A percentile compares a stretch with the other conserved stretches of the same genome.
These are phyloP conservation scores for Colletotrichum somersetense DNA, from an alignment of 2,329 filamentous ascomycete species.

Conservation along the genomic window DNA sequence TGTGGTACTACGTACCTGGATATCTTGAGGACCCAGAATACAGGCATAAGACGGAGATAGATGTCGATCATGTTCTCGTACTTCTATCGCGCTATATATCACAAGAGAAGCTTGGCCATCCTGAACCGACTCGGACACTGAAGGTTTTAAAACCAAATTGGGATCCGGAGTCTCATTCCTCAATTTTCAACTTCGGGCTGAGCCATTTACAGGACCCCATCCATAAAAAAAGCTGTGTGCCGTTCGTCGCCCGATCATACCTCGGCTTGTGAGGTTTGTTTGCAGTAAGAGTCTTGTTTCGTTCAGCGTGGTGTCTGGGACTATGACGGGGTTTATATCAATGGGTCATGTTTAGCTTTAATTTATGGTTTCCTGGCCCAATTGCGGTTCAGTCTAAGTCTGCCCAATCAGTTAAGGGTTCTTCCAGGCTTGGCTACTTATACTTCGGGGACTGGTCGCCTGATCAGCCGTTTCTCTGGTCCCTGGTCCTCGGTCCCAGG, in stretches of 20 bases:
- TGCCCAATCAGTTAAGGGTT: neutral
- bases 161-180: neutral
- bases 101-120: neutral
- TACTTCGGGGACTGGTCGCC: neutral
- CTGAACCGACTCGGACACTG: slow-evolving; percentile 4
- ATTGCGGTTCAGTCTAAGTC: neutral
- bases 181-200: slow-evolving; percentile 4
- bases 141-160: neutral
- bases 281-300: slow-evolving; percentile 2
- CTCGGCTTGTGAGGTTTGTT: slow-evolving; percentile 5
- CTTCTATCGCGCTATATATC: neutral
- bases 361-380: neutral
- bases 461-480: neutral
- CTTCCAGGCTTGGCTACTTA: neutral
- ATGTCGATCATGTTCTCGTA: neutral
- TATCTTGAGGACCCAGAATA: neutral
- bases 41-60: neutral
- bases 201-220: slow-evolving; percentile 24
- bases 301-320: slow-evolving; percentile 11
- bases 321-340: neutral
- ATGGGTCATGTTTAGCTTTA: neutral
- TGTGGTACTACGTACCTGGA: neutral
- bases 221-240: slow-evolving; percentile 5
- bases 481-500: neutral
- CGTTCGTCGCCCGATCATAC: slow-evolving; percentile 9